phyloP scores from a whole-genome alignment of 108 stramenopile species.

The Conticribra weissflogii region DNA sequence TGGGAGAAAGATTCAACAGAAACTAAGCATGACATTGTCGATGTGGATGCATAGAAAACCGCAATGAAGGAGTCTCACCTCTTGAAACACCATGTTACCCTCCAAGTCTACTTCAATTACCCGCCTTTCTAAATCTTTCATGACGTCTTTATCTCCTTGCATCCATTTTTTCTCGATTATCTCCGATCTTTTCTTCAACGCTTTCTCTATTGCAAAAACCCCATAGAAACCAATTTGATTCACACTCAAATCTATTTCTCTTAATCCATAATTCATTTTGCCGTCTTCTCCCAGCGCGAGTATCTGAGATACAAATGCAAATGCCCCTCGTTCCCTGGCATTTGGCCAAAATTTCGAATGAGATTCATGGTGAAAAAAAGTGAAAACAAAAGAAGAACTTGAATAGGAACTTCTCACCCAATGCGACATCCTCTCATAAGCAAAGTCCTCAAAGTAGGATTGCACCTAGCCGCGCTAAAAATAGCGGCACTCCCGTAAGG shows the following conservation, averaged over 20 bases:
- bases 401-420: slow-evolving; percentile 21
- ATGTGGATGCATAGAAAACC: slow-evolving; percentile 1
- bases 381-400: too few relatives aligned
- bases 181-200: slow-evolving; percentile 42
- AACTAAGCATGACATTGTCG: too few relatives aligned
- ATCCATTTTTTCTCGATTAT: slow-evolving; percentile 1
- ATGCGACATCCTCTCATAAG: slow-evolving; percentile 74
- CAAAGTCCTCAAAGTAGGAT: slow-evolving; percentile 56
- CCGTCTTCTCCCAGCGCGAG: slow-evolving; percentile 12
- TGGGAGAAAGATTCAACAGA: neutral
- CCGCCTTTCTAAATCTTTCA: neutral
- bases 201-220: slow-evolving; percentile 59
- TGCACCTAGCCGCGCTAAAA: slow-evolving; percentile 65
- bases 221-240: slow-evolving; percentile 80
- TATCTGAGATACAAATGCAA: slow-evolving; percentile 69
- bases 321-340: slow-evolving; percentile 69
- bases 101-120: slow-evolving; percentile 68
- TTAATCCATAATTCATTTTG: slow-evolving; percentile 33
- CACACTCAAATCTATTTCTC: slow-evolving; percentile 67
- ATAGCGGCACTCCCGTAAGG: slow-evolving; percentile 75
- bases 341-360: neutral
- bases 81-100: slow-evolving; percentile 82
- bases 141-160: slow-evolving; percentile 9
- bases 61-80: slow-evolving; percentile 46
- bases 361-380: neutral